A percentile compares a stretch with the other conserved stretches of the same genome.
Evolutionary conservation across 2,329 filamentous ascomycete species (phyloP).

Genomic region (Colletotrichum kahawae): DNA sequence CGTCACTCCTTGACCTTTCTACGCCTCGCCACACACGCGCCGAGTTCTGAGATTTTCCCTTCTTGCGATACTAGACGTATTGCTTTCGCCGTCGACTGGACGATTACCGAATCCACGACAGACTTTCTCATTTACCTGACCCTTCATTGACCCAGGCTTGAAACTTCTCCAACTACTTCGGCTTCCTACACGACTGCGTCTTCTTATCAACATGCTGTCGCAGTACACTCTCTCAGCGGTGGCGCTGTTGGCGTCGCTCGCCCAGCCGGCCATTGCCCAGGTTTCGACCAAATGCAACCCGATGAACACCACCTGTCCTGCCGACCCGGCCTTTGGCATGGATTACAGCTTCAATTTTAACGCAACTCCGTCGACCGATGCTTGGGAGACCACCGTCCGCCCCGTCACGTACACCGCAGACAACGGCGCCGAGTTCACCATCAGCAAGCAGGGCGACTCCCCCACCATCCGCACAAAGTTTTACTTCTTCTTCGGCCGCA

Average conservation of each 20-base stretch:
- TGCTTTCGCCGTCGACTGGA: neutral
- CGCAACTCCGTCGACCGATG: conserved; percentile 57
- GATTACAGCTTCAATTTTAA: conserved; percentile 70
- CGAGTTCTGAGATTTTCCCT: neutral
- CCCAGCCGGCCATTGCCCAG: conserved; percentile 67
- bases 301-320: conserved; percentile 70
- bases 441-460: conserved; percentile 73
- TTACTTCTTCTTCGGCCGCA: conserved; percentile 85
- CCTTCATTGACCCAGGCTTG: neutral
- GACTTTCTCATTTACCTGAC: neutral
- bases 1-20: conserved; percentile 5
- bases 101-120: neutral
- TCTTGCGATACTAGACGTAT: conserved; percentile 11
- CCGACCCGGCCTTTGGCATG: conserved; percentile 73
- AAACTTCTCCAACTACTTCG: neutral
- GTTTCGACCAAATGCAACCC: conserved; percentile 82
- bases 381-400: conserved; percentile 75
- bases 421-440: conserved; percentile 73
- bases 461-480: conserved; percentile 81
- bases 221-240: conserved; percentile 35
- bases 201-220: conserved; percentile 28
- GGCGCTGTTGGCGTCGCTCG: conserved; percentile 46
- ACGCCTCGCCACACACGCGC: neutral
- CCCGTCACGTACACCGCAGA: conserved; percentile 64
- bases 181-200: neutral